Conservation (phyloP, 441 rosid genomes). For the Adansonia gregorii region DNA sequence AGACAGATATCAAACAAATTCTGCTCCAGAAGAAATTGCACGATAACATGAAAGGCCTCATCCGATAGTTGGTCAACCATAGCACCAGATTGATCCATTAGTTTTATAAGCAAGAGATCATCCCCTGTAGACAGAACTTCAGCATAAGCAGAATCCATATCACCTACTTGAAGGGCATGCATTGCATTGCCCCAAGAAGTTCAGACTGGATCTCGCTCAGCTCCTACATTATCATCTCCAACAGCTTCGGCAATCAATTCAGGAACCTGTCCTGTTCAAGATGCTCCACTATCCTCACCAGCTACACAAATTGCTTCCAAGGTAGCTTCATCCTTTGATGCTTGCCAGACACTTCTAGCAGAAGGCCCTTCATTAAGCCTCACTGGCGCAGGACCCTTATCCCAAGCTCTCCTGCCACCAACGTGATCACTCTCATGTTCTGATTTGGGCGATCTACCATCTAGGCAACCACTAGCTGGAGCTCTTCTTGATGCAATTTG, state of each 20-base stretch:
- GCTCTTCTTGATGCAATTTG: slow-evolving; percentile 67
- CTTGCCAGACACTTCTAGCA: slow-evolving; percentile 99
- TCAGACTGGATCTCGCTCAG: slow-evolving; percentile 83
- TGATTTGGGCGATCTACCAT: slow-evolving; percentile 69
- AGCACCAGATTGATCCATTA: slow-evolving; percentile 95
- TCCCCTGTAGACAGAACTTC: slow-evolving; percentile 81
- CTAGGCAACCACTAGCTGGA: slow-evolving; percentile 53
- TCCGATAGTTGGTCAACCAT: slow-evolving; percentile 81
- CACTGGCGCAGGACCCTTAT: slow-evolving; percentile 67
- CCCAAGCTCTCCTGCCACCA: slow-evolving; percentile 87
- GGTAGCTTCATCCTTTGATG: slow-evolving; percentile 98
- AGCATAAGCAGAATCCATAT: slow-evolving; percentile 84
- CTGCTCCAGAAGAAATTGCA: slow-evolving; percentile 78
- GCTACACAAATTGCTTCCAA: slow-evolving; percentile 97
- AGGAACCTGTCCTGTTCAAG: slow-evolving; percentile 68
- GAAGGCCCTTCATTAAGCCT: slow-evolving; percentile 98
- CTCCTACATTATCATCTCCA: slow-evolving; percentile 74
- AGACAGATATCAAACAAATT: slow-evolving; percentile 81
- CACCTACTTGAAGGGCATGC: slow-evolving; percentile 91
- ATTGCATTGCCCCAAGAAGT: slow-evolving; percentile 89
- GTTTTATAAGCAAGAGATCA: slow-evolving; percentile 87
- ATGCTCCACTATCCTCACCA: slow-evolving; percentile 76
- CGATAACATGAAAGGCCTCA: slow-evolving; percentile 74
- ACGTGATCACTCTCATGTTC: slow-evolving; percentile 73
- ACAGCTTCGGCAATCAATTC: slow-evolving; percentile 82